Percentiles rank a stretch among this genome's conserved stretches.
Conservation (phyloP, 306 rosid species). For the Begonia fuchsioides region DNA sequence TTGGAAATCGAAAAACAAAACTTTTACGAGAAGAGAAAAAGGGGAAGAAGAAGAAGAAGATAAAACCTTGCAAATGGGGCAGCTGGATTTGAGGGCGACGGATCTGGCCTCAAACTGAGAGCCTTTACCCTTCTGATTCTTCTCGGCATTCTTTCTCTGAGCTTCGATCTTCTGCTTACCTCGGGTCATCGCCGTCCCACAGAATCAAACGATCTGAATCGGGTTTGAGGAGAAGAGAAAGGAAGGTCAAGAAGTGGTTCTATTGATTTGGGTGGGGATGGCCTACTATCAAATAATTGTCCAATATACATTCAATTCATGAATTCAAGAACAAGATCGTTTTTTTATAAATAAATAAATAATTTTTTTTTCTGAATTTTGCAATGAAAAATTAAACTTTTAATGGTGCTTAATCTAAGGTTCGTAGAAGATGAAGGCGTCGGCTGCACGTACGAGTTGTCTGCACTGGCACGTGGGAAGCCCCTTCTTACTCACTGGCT, state of each 20-base stretch:
- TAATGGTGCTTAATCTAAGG: too few relatives aligned
- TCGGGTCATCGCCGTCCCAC: constrained; percentile 46
- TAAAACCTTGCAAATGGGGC: constrained; percentile 81
- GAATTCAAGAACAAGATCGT: too few relatives aligned
- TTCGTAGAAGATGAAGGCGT: background rate
- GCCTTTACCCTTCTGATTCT: constrained; percentile 63
- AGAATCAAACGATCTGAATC: background rate
- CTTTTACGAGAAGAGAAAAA: background rate
- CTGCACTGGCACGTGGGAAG: background rate
- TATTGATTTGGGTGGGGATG: too few relatives aligned
- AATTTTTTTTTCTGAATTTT: too few relatives aligned
- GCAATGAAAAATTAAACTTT: too few relatives aligned
- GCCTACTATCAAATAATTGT: too few relatives aligned
- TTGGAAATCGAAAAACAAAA: background rate
- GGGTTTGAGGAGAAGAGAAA: background rate
- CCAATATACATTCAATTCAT: too few relatives aligned
- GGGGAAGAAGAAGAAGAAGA: background rate
- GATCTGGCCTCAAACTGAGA: constrained; percentile 91
- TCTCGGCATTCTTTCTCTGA: constrained; percentile 69
- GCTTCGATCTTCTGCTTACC: constrained; percentile 99
- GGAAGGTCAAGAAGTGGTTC: too few relatives aligned
- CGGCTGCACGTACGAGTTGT: background rate
- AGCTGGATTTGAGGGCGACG: constrained; percentile 59
- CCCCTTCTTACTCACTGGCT: background rate
- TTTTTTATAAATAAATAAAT: too few relatives aligned